Evolutionary conservation across 2,329 filamentous ascomycete species (phyloP).

Genomic region (Ascochyta rabiei): DNA sequence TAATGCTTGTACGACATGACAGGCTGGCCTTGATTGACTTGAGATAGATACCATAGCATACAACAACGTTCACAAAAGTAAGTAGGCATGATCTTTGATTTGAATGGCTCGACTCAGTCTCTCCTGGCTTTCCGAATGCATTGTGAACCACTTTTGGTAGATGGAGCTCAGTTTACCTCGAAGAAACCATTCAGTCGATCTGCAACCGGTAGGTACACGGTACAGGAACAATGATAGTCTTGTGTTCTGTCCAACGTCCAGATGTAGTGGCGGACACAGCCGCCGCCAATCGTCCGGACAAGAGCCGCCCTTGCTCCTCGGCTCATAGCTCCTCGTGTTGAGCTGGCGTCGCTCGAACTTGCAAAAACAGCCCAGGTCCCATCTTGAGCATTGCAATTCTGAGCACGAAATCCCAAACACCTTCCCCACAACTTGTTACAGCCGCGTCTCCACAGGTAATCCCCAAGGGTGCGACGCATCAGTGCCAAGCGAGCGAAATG

Average conservation of each 20-base stretch:
- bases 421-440: conserved; percentile 7
- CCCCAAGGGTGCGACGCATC: conserved; percentile 24
- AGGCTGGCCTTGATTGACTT: conserved; percentile 8
- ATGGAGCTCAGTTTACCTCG: neutral
- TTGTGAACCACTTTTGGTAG: neutral
- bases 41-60: conserved; percentile 5
- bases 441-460: conserved; percentile 1
- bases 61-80: neutral
- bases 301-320: neutral
- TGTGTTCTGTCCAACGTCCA: neutral
- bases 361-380: neutral
- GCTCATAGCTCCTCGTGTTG: conserved; percentile 1
- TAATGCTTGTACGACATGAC: conserved; percentile 1
- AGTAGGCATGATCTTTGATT: too few species aligned
- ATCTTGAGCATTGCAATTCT: neutral
- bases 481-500: conserved; percentile 28
- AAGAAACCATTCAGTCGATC: neutral
- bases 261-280: conserved; percentile 3
- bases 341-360: neutral
- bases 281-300: conserved; percentile 1
- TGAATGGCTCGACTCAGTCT: neutral
- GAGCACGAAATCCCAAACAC: conserved; percentile 1
- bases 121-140: neutral
- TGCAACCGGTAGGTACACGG: neutral
- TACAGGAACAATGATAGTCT: neutral